Percentiles rank a stretch among this genome's conserved stretches.
phyloP scores from a whole-genome alignment of 2,329 filamentous ascomycete genomes.

The Xylariales sp. region DNA sequence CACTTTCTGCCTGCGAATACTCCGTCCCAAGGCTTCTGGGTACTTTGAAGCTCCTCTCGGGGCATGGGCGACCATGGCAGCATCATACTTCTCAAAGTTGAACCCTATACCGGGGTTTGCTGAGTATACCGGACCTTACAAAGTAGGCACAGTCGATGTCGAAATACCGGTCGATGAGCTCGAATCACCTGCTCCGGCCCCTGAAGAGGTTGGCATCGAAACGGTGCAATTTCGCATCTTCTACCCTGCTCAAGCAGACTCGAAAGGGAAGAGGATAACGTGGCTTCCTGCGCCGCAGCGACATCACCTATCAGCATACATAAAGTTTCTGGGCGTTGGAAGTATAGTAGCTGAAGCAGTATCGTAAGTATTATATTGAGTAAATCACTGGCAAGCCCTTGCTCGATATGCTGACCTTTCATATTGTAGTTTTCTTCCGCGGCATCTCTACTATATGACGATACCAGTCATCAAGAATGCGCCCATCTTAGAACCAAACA shows the following conservation, averaged over 20 bases:
- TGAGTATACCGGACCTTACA: conserved; percentile 70
- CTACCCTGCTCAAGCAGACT: conserved; percentile 61
- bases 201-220: conserved; percentile 51
- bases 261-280: conserved; percentile 55
- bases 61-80: too few relatives aligned
- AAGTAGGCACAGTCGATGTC: conserved; percentile 74
- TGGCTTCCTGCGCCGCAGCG: conserved; percentile 78
- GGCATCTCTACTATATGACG: conserved; percentile 67
- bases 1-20: too few relatives aligned
- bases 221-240: conserved; percentile 80
- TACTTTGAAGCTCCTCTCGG: too few relatives aligned
- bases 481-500: conserved; percentile 47
- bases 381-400: neutral
- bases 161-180: conserved; percentile 67
- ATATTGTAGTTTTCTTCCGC: conserved; percentile 51
- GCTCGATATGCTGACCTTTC: neutral
- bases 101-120: conserved; percentile 70
- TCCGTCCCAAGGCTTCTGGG: too few relatives aligned
- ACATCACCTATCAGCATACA: conserved; percentile 69
- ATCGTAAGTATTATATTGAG: conserved; percentile 46
- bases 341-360: conserved; percentile 52
- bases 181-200: conserved; percentile 47
- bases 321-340: conserved; percentile 67
- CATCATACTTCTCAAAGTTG: conserved; percentile 47
- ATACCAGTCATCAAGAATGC: conserved; percentile 72